Base-by-base conservation (phyloP, 805 yeast genomes). In the Schwanniomyces yamadae region DNA sequence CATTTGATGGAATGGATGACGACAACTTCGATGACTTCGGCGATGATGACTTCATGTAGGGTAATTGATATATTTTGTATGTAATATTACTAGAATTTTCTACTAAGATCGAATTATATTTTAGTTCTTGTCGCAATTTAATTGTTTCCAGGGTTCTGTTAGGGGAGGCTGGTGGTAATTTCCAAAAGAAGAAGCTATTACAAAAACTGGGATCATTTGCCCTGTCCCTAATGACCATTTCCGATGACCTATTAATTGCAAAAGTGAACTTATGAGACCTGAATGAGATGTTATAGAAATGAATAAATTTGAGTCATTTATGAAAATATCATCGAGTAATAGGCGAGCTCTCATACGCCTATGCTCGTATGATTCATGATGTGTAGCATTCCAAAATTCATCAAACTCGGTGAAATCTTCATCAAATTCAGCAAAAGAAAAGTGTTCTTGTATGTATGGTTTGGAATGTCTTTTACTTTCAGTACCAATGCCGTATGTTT, bases 31-130 rank as follows among this genome's bases (percentile, higher is more conserved):
- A 71, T 49, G 87, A 82, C 52, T 78, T 80, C 50, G 86, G 73
- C 41, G 93, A 84, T 44, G 93, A 82, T 55, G 93, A 85, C 59
- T 85, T 85, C 61, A 84, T 85, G 95, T 85, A 70, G 62, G 12
- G n/a, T 28, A n/a, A n/a, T 28, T 15, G 14, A 9, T 21, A 21
- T 21, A 11, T 9, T 29, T 18, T 29, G 32, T 21, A 29, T 29
- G 13, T 23, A 15, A 19, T 21, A 14, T 29, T 13, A 13, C 14
- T 29, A 29, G 15, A 19, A 20, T 13, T 21, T 17, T 21, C 18
- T 30, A 30, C 23, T 12, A 30, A 30, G 13, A 9, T 21, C 26
- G 29, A 16, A 16, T 19, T 25, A 15, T 15, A 22, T 28, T 12
- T 4, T 23, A 18, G 13, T 19, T 11, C 23, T 17, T n/a, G 23